Base-by-base conservation (phyloP, 176 grass and related monocot species). In the Oryza meridionalis region DNA sequence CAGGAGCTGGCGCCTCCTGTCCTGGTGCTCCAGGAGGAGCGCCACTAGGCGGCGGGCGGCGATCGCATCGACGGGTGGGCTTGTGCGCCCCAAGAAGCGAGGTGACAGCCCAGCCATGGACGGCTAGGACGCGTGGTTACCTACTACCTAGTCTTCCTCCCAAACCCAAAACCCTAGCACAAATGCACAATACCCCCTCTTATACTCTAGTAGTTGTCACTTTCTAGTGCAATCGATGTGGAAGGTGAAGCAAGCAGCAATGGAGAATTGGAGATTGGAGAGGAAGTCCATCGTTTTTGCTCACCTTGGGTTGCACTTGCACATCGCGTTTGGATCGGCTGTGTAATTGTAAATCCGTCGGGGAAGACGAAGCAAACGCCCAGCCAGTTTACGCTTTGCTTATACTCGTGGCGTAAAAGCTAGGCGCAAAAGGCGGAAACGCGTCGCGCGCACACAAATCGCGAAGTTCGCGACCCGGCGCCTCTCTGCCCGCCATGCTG, bases 401-500 rank as follows among this genome's bases (percentile, higher is more conserved):
- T 38, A n/a, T 15, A 15, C 50, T 40, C 2, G 15, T 17, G 38
- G 24, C 75, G 61, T 40, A 72, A 45, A 24, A 9, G 16, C 19
- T 11, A 19, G 14, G 29, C 22, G 17, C 25, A 17, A 14, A n/a
- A 62, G 58, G 58, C 17, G 58, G 16, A 7, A 58, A 58, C 13
- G 53, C 58, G 2, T 9, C 15, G 55, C 17, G n/a, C 6, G 24
- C 1, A 55, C 2, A 16, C 26, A 32, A 31, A 11, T 68, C 61
- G 25, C 6, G 6, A 5, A 43, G 15, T 1, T 29, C 22, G 5
- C 31, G 19, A 17, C 21, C 44, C 73, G 5, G n/a, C 15, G 13
- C 58, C 25, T 66, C 37, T 25, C 45, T 9, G n/a, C 69, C 77
- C 72, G 81, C 78, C 59, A 92, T 95, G 88, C 75, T 87, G 93